A percentile compares a stretch with the other conserved stretches of the same genome.
Conservation (phyloP, 2,329 filamentous ascomycete species). For the Sporothrix curviconia region DNA sequence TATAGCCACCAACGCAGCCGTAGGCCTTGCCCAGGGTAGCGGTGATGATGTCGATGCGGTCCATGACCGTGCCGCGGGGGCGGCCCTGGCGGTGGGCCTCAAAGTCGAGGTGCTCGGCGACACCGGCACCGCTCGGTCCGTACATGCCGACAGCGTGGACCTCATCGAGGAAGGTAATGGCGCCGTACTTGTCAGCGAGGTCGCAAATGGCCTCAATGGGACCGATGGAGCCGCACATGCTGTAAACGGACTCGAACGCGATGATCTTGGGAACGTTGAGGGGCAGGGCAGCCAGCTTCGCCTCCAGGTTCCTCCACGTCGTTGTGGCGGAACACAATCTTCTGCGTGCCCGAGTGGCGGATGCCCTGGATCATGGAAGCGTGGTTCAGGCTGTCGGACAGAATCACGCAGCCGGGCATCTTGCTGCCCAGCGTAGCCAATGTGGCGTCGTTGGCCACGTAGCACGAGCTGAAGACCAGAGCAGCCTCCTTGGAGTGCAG, state of each 20-base stretch:
- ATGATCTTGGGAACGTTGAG: slow-evolving; percentile 91
- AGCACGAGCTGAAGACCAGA: slow-evolving; percentile 94
- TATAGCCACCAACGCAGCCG: slow-evolving; percentile 95
- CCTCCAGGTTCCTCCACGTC: slow-evolving; percentile 88
- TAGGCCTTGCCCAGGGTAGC: slow-evolving; percentile 97
- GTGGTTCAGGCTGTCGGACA: slow-evolving; percentile 97
- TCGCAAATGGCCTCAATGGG: slow-evolving; percentile 96
- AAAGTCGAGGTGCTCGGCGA: slow-evolving; percentile 94
- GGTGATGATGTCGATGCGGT: slow-evolving; percentile 95
- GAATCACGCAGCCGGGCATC: slow-evolving; percentile 89
- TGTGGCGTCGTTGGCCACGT: slow-evolving; percentile 95
- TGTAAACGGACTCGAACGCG: slow-evolving; percentile 97
- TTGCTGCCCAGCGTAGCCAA: slow-evolving; percentile 95
- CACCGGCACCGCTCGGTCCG: slow-evolving; percentile 87
- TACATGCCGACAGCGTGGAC: slow-evolving; percentile 99
- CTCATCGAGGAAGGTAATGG: slow-evolving; percentile 95
- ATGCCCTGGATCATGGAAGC: slow-evolving; percentile 99
- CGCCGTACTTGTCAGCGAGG: slow-evolving; percentile 93
- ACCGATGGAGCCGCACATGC: slow-evolving; percentile 96
- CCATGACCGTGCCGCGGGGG: slow-evolving; percentile 79
- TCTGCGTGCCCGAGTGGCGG: slow-evolving; percentile 91
- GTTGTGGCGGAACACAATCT: slow-evolving; percentile 98
- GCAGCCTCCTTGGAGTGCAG: slow-evolving; percentile 88
- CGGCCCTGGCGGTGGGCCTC: slow-evolving; percentile 72
- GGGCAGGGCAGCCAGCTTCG: slow-evolving; percentile 82